Conservation (phyloP, 768 basidiomycete species). For the Boletales sp. region DNA sequence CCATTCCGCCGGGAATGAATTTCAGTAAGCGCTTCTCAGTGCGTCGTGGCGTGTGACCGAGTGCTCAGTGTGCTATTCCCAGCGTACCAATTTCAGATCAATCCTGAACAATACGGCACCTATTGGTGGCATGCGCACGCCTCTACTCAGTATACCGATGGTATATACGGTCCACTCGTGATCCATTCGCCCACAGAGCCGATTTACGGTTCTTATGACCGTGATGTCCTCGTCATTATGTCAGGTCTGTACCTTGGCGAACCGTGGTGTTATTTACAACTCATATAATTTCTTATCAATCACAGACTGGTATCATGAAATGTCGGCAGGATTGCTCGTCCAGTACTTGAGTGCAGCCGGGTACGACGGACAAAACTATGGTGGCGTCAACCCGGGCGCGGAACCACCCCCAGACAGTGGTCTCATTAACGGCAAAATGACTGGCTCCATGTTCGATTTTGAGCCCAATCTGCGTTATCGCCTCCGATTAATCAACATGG, state of each 20-base stretch:
- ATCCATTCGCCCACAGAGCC: slow-evolving; percentile 39
- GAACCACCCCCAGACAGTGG: slow-evolving; percentile 39
- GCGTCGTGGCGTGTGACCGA: not conserved
- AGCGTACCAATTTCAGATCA: slow-evolving; percentile 40
- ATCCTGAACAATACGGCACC: slow-evolving; percentile 39
- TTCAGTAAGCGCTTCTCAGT: slow-evolving; percentile 24
- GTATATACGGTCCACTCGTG: slow-evolving; percentile 45
- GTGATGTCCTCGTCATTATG: slow-evolving; percentile 36
- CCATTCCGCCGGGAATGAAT: slow-evolving; percentile 48
- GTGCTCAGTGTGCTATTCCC: not conserved
- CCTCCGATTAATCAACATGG: slow-evolving; percentile 46
- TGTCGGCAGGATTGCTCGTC: slow-evolving; percentile 28
- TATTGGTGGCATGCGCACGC: slow-evolving; percentile 49
- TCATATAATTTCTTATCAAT: not conserved
- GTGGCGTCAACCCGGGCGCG: slow-evolving; percentile 29
- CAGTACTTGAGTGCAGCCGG: slow-evolving; percentile 29
- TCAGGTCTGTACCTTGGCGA: slow-evolving; percentile 25
- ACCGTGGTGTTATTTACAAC: not conserved
- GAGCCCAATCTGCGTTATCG: slow-evolving; percentile 39
- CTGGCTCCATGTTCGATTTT: slow-evolving; percentile 27
- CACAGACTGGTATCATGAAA: slow-evolving; percentile 33
- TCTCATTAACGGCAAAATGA: slow-evolving; percentile 32
- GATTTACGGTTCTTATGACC: slow-evolving; percentile 34
- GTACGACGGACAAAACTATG: slow-evolving; percentile 27
- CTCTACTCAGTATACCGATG: slow-evolving; percentile 44